These are phyloP conservation scores for Ogataea pignaliae DNA, from an alignment of 805 yeast species.

Conservation along the genomic window DNA sequence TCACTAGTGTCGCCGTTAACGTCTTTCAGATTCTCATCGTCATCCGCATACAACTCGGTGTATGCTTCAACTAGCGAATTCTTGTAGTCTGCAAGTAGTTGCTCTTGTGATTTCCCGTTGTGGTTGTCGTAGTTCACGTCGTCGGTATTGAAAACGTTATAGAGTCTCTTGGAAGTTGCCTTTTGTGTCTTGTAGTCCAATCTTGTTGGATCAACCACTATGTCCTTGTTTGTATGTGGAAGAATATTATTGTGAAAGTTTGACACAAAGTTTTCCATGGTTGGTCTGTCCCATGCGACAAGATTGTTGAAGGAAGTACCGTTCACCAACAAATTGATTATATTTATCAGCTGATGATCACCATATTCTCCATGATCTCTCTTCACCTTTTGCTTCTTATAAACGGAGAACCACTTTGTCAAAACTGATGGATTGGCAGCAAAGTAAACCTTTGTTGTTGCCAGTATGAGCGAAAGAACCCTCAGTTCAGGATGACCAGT, in stretches of 20 bases:
- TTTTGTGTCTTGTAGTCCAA: constrained; percentile 9
- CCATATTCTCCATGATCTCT: constrained; percentile 4
- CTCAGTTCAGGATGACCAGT: constrained; percentile 35
- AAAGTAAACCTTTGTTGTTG: constrained; percentile 32
- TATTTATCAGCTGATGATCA: constrained; percentile 10
- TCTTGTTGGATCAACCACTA: constrained; percentile 2
- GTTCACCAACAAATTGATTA: constrained; percentile 15
- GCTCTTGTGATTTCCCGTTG: background rate
- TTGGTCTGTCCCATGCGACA: constrained; percentile 43
- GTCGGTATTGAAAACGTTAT: constrained; percentile 11
- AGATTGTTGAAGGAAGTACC: constrained; percentile 33
- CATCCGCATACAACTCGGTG: constrained; percentile 13
- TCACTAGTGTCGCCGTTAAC: background rate
- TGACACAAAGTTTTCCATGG: constrained; percentile 43
- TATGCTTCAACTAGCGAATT: constrained; percentile 9
- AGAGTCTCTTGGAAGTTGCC: constrained; percentile 11
- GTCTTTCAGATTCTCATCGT: constrained; percentile 12
- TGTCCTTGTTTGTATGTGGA: constrained; percentile 9
- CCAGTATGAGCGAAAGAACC: constrained; percentile 30
- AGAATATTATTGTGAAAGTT: constrained; percentile 38
- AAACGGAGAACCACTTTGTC: constrained; percentile 26
- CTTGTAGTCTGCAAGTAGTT: constrained; percentile 4
- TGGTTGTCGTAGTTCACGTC: background rate
- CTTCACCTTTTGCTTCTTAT: constrained; percentile 1
- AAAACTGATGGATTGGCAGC: constrained; percentile 14